Conservation (phyloP, 768 basidiomycete species). For the Gymnopilus junonius region DNA sequence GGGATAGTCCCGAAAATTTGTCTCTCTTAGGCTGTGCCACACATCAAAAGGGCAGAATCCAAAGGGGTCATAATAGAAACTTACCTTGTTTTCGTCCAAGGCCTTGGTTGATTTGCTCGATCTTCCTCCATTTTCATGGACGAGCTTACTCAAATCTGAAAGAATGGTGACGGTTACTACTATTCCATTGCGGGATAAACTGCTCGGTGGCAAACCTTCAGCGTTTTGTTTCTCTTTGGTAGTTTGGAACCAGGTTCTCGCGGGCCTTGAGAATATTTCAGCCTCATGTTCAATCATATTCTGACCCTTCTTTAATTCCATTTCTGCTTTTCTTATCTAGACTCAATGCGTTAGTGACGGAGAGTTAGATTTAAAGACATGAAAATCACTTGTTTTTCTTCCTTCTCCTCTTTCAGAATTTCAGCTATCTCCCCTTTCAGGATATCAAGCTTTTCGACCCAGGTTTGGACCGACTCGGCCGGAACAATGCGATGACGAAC, state of each 20-base stretch:
- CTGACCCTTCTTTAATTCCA: conserved; percentile 94
- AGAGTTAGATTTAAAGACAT: conserved; percentile 1
- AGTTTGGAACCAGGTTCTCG: conserved; percentile 98
- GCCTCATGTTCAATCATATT: conserved; percentile 93
- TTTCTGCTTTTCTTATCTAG: conserved; percentile 88
- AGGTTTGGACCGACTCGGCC: conserved; percentile 70
- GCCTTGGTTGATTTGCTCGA: conserved; percentile 40
- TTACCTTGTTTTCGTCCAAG: conserved; percentile 46
- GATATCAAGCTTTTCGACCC: conserved; percentile 68
- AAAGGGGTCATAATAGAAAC: neutral
- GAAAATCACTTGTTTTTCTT: conserved; percentile 81
- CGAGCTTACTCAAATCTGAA: conserved; percentile 75
- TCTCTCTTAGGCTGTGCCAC: conserved; percentile 73
- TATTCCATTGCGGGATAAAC: neutral
- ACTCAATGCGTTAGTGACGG: conserved; percentile 2
- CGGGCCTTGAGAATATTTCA: conserved; percentile 93
- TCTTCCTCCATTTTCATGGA: conserved; percentile 65
- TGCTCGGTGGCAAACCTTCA: conserved; percentile 56
- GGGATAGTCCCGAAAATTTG: conserved; percentile 82
- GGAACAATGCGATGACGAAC: conserved; percentile 90
- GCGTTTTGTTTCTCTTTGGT: conserved; percentile 81
- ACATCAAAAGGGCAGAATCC: neutral
- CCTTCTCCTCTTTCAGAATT: conserved; percentile 89
- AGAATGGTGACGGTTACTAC: neutral
- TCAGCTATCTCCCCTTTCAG: conserved; percentile 79